Base-by-base conservation (phyloP, 768 basidiomycete species). In the Mycena olivaceomarginata region DNA sequence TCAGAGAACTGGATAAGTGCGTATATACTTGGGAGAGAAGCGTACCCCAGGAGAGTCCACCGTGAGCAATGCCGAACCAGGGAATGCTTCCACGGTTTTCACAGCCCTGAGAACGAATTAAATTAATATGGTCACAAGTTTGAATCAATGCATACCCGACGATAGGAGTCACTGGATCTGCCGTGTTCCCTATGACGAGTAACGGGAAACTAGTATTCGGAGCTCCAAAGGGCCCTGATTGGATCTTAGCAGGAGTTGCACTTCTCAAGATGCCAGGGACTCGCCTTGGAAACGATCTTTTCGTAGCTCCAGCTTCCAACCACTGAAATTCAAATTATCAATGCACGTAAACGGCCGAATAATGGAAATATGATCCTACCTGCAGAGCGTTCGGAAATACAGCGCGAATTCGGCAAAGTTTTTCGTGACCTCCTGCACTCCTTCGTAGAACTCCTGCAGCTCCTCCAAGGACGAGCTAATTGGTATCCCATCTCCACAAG, bases 401-500 rank as follows among this genome's bases (percentile, higher is more conserved):
- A 39, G 46, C 69, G 73, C 70, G 11, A 74, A 41, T 45, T 82
- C 80, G 15, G 78, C 57, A 72, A 80, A 60, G 40, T 62, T 11
- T 25, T 25, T 25, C 18, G 80, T 80, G n/a, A 79, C 37, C 13
- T 59, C 53, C 18, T n/a, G 10, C 25, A 53, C 67, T 13, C 65
- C 40, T 18, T 60, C 67, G 45, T 72, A 80, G 48, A 65, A 78
- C 2, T 43, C 18, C 60, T 53, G 37, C 15, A 81, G 48, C 11
- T 80, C 40, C 12, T 69, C 63, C 18, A 78, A 13, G 7, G 70
- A 77, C 4, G 67, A 75, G 9, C 63, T 57, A 18, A 80, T 69
- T 12, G 57, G 63, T 16, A 37, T 22, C 16, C 43, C 79, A 46
- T 82, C 81, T 9, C 79, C 76, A 41, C 81, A 81, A 5, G 69